Percentiles rank a stretch among this genome's conserved stretches.
These are phyloP conservation scores for Galeopsis tetrahit DNA, from an alignment of 257 asterid genomes.

Conservation along the genomic window DNA sequence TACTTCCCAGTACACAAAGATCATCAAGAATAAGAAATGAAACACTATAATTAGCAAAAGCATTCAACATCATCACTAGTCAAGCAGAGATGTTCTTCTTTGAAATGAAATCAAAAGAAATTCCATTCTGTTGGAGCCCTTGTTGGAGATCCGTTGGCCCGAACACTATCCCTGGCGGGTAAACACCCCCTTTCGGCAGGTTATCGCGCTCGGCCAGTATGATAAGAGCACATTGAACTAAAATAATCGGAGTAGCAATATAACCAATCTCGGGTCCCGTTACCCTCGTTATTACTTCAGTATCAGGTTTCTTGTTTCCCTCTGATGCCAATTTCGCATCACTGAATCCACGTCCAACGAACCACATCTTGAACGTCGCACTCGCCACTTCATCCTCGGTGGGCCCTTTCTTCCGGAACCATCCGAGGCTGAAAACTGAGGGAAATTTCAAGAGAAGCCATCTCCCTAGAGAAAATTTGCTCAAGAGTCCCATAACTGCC, in stretches of 20 bases:
- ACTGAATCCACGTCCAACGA: conserved; percentile 75
- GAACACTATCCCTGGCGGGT: conserved; percentile 85
- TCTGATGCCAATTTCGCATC: conserved; percentile 48
- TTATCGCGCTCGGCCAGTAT: conserved; percentile 55
- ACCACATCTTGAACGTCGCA: conserved; percentile 92
- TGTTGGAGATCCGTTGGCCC: conserved; percentile 77
- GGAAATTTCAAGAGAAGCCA: conserved; percentile 72
- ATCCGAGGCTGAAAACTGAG: conserved; percentile 66
- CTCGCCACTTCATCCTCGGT: conserved; percentile 80
- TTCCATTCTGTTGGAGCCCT: conserved; percentile 75
- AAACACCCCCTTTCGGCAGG: conserved; percentile 87
- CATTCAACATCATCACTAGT: conserved; percentile 13
- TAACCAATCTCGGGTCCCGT: conserved; percentile 96
- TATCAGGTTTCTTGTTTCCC: conserved; percentile 60
- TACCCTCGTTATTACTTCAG: conserved; percentile 81
- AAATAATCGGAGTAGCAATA: conserved; percentile 73
- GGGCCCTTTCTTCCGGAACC: conserved; percentile 78
- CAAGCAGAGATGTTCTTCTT: conserved; percentile 47
- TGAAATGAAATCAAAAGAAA: conserved; percentile 78
- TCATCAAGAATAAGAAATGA: no score
- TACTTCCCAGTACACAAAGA: no score
- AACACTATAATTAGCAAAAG: neutral
- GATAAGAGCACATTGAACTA: conserved; percentile 77
- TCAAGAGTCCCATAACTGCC: conserved; percentile 52
- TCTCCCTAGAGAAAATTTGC: conserved; percentile 57